A percentile compares a stretch with the other conserved stretches of the same genome.
phyloP scores from a whole-genome alignment of 805 yeast species.

The Lipomyces orientalis region DNA sequence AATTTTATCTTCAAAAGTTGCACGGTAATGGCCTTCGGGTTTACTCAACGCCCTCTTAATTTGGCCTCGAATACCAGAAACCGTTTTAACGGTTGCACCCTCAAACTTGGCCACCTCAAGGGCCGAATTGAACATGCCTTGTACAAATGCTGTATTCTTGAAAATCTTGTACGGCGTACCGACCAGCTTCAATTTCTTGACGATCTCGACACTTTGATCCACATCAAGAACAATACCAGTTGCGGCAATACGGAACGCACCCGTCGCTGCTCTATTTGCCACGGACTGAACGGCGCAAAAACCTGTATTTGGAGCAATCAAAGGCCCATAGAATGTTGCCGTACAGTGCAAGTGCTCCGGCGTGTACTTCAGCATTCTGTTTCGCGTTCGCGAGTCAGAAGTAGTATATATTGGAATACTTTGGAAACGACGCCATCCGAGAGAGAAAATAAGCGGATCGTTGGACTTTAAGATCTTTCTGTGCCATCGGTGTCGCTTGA shows the following conservation, averaged over 20 bases:
- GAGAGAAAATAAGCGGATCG: conserved; percentile 89
- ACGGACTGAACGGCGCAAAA: conserved; percentile 94
- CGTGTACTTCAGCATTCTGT: conserved; percentile 96
- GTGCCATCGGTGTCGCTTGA: conserved; percentile 99
- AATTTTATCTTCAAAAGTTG: conserved; percentile 94
- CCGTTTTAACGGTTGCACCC: conserved; percentile 96
- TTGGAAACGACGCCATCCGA: conserved; percentile 99
- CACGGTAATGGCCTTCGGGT: conserved; percentile 95
- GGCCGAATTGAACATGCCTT: conserved; percentile 91
- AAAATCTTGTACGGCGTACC: conserved; percentile 94
- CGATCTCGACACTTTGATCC: conserved; percentile 86
- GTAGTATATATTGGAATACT: conserved; percentile 95
- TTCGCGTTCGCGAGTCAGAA: conserved; percentile 95
- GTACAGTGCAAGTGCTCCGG: conserved; percentile 98
- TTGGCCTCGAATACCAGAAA: conserved; percentile 96
- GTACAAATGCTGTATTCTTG: conserved; percentile 95
- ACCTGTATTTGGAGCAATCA: conserved; percentile 96
- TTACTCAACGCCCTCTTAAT: conserved; percentile 91
- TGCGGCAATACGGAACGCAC: conserved; percentile 92
- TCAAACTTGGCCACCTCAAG: conserved; percentile 97
- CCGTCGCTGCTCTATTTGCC: conserved; percentile 80
- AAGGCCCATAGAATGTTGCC: conserved; percentile 95
- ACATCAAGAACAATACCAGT: conserved; percentile 96
- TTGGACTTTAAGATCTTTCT: conserved; percentile 92
- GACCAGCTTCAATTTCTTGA: conserved; percentile 91